These are phyloP conservation scores for Xylaria scruposa DNA, from an alignment of 495 filamentous ascomycete species.

Conservation along the genomic window DNA sequence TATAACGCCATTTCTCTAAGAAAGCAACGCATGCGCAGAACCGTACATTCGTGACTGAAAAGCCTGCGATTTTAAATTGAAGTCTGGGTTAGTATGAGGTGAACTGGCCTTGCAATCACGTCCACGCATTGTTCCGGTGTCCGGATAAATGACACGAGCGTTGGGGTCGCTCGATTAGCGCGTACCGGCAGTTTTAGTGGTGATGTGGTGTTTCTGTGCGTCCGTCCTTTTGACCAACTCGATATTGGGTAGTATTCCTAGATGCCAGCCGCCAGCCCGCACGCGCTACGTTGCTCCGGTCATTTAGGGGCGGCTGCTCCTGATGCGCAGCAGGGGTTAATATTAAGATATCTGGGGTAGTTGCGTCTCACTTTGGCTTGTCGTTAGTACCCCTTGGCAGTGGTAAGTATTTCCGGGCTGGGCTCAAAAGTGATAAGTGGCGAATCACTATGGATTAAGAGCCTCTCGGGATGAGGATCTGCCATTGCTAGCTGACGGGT, in stretches of 20 bases:
- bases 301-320: neutral
- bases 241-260: slow-evolving; percentile 18
- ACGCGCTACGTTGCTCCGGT: slow-evolving; percentile 5
- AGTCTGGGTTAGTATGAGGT: slow-evolving; percentile 17
- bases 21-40: slow-evolving; percentile 1
- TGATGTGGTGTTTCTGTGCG: neutral
- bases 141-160: slow-evolving; percentile 18
- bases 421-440: slow-evolving; percentile 13
- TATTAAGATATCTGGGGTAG: neutral
- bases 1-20: slow-evolving; percentile 6
- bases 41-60: neutral
- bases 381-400: neutral
- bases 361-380: neutral
- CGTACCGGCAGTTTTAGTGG: slow-evolving; percentile 8
- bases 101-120: slow-evolving; percentile 24
- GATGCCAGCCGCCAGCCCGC: slow-evolving; percentile 18
- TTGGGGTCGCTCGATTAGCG: slow-evolving; percentile 10
- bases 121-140: neutral
- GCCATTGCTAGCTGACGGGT: neutral
- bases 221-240: neutral
- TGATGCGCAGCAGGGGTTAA: neutral
- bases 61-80: neutral
- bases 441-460: slow-evolving; percentile 15
- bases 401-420: neutral
- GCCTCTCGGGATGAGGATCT: neutral